Evolutionary conservation across 371 early-diverging fungal genomes (phyloP), one percentile per base, ranked within the genome.

Genomic region (Rhizopus sp.): DNA sequence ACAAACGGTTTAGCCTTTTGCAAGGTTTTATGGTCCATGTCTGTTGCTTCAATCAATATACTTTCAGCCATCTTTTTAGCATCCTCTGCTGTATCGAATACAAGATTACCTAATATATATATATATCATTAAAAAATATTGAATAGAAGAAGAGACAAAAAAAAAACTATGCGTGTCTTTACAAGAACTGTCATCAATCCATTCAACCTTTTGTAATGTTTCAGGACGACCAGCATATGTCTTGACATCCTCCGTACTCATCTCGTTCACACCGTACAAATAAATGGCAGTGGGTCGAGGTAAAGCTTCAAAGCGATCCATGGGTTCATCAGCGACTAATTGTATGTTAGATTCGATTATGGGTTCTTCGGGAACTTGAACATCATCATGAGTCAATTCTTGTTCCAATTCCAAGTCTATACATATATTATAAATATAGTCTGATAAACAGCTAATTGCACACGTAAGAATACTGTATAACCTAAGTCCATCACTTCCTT

Each of bases 151-250:
- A 9, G 9, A 12, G 23, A 23, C 2, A 23, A 23, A 23, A 23
- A 23, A 23, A 23, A 23, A 41, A 66, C 13, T 65, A 23, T 23
- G 23, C 23, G 23, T 2, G 2, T 23, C 2, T 23, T 79, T 79
- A 67, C 84, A 84, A 6, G 75, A 72, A 0, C 76, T 63, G 45
- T 84, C 84, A 46, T 84, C 75, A 48, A 84, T 80, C 84, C 84
- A 84, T 59, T 84, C 80, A 1, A 84, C 69, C 38, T 79, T 78
- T n/a, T 61, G 42, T 12, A 81, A 65, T 0, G 17, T 5, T 10
- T 55, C 46, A 1, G 50, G 8, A 4, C 72, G 63, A 30, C 71
- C 59, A 3, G 62, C 66, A 58, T 82, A 82, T 1, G 47, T 48
- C 53, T 68, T 66, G n/a, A 84, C 75, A 39, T 84, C 80, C 23